These are phyloP conservation scores for Annona squamosa DNA, from an alignment of 164 flowering plant genomes.

Conservation along the genomic window DNA sequence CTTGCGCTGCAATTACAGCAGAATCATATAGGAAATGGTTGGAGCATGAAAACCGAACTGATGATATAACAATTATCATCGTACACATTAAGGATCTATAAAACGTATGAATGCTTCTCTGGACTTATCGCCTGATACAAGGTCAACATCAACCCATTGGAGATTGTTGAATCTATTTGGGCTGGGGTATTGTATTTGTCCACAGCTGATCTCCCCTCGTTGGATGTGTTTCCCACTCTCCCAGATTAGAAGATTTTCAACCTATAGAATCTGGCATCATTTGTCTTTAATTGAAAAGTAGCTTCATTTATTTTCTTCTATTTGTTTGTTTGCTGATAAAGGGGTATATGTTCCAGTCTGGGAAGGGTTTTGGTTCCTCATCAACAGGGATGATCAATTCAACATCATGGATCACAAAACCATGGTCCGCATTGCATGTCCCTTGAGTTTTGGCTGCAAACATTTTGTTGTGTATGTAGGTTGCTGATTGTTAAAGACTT, in stretches of 20 bases:
- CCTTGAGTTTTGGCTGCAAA: not conserved
- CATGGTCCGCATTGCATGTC: not conserved
- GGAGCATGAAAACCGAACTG: constrained; percentile 91
- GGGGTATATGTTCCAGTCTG: not conserved
- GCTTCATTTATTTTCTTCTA: not conserved
- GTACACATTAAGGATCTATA: constrained; percentile 66
- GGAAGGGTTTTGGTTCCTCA: not conserved
- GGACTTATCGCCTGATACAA: not conserved
- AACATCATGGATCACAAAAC: not conserved
- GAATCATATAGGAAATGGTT: constrained; percentile 93
- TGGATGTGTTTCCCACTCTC: not conserved
- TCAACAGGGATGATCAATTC: not conserved
- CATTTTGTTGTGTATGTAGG: not conserved
- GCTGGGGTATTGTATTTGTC: not conserved
- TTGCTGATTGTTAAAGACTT: constrained; percentile 1
- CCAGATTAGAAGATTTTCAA: not conserved
- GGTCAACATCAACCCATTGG: not conserved
- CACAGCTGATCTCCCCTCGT: not conserved
- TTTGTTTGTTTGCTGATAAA: not conserved
- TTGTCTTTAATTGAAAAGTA: too few species aligned
- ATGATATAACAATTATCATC: constrained; percentile 91
- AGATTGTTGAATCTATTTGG: not conserved
- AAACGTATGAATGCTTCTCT: constrained; percentile 37
- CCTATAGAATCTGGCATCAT: not conserved
- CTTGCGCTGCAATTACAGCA: constrained; percentile 77